phyloP scores from a whole-genome alignment of 495 filamentous ascomycete species.

The Pyronema domesticum region DNA sequence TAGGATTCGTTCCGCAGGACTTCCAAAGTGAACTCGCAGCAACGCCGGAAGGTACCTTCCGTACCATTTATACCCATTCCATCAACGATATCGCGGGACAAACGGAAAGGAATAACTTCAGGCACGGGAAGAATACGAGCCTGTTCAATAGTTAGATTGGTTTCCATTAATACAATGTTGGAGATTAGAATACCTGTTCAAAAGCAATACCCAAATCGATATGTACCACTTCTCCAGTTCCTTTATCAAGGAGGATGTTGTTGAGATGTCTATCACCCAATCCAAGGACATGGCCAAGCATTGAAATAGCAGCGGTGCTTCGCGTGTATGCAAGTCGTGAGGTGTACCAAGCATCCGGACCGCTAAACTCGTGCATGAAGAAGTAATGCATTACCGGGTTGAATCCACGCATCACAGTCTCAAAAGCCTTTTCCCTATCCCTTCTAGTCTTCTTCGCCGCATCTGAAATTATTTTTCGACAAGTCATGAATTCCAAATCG shows the following conservation, averaged over 20 bases:
- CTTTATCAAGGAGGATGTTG: conserved; percentile 83
- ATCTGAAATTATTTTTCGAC: conserved; percentile 57
- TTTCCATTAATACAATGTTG: background rate
- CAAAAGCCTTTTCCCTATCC: conserved; percentile 52
- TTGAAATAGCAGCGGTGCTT: conserved; percentile 84
- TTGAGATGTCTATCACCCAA: conserved; percentile 93
- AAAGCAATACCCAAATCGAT: conserved; percentile 95
- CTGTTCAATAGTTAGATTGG: conserved; percentile 15
- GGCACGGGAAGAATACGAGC: conserved; percentile 87
- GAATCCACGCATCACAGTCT: conserved; percentile 58
- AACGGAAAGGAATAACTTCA: conserved; percentile 82
- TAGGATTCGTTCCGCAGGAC: conserved; percentile 81
- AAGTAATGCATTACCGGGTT: conserved; percentile 92
- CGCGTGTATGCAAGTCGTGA: conserved; percentile 75
- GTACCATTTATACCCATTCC: conserved; percentile 92
- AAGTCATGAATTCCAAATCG: conserved; percentile 54
- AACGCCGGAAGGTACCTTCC: conserved; percentile 86
- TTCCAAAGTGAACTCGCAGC: conserved; percentile 93
- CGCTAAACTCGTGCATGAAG: conserved; percentile 85
- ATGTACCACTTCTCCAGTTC: conserved; percentile 84
- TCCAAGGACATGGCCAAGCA: conserved; percentile 81
- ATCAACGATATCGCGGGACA: conserved; percentile 92
- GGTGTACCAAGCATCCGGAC: conserved; percentile 90
- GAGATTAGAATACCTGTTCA: conserved; percentile 37
- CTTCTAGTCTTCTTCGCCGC: conserved; percentile 51